Conservation (phyloP, 2,329 filamentous ascomycete species). For the Diaporthe amygdali region DNA sequence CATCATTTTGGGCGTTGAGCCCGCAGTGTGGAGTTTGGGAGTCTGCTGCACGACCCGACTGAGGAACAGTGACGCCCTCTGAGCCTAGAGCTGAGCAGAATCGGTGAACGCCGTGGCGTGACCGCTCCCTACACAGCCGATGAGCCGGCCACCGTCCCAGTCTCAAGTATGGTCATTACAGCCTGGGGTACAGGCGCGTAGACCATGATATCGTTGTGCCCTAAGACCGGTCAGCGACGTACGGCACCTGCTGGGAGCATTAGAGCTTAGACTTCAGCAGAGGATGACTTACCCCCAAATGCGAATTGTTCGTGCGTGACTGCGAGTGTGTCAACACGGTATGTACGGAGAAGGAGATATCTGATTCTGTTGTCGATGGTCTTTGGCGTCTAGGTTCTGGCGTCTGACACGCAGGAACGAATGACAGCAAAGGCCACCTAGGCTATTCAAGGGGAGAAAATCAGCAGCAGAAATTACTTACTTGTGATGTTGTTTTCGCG, state of each 20-base stretch:
- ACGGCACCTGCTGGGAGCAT: background rate
- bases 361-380: background rate
- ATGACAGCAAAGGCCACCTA: too few species aligned
- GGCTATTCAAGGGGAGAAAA: background rate
- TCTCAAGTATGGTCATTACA: slow-evolving; percentile 47
- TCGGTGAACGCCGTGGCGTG: background rate
- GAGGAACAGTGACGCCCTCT: background rate
- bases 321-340: background rate
- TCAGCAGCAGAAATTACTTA: background rate
- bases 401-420: background rate
- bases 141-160: background rate
- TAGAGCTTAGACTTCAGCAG: background rate
- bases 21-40: background rate
- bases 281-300: slow-evolving; percentile 54
- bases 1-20: background rate
- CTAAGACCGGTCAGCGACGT: slow-evolving; percentile 42
- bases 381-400: background rate
- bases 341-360: background rate
- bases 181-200: slow-evolving; percentile 69
- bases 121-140: background rate
- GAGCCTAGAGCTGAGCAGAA: background rate
- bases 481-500: slow-evolving; percentile 47
- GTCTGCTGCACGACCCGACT: background rate
- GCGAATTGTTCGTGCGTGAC: slow-evolving; percentile 60
- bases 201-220: slow-evolving; percentile 73